Percentiles rank a stretch among this genome's conserved stretches.
Conservation (phyloP, 495 filamentous ascomycete species). For the Penicillium paxilli region DNA sequence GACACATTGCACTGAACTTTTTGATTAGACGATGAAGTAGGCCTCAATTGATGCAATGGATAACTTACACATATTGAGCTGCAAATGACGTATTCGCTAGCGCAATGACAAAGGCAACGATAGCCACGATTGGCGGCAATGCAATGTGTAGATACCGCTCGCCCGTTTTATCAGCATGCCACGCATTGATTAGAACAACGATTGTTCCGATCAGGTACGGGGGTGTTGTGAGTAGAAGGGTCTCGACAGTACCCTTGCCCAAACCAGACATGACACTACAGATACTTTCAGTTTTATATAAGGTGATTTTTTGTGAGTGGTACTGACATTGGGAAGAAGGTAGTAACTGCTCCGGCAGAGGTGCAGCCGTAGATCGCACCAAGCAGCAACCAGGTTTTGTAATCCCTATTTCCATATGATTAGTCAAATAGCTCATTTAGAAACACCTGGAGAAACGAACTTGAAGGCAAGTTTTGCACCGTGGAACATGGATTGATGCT, state of each 20-base stretch:
- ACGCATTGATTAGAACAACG: conserved; percentile 65
- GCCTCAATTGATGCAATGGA: neutral
- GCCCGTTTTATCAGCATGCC: conserved; percentile 71
- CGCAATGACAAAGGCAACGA: conserved; percentile 69
- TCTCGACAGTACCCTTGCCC: conserved; percentile 9
- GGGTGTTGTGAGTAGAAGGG: conserved; percentile 68
- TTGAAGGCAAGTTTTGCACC: conserved; percentile 64
- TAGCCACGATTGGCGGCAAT: conserved; percentile 61
- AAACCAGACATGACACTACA: conserved; percentile 16
- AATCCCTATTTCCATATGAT: conserved; percentile 37
- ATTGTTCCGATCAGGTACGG: conserved; percentile 69
- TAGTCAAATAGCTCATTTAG: neutral
- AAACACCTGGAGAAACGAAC: conserved; percentile 37
- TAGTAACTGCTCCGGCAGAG: conserved; percentile 65
- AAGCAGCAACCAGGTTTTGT: conserved; percentile 16
- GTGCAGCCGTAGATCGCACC: conserved; percentile 56
- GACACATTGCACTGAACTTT: conserved; percentile 13
- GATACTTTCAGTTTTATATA: neutral
- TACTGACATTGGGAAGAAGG: conserved; percentile 67
- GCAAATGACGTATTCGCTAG: conserved; percentile 46
- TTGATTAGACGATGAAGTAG: neutral
- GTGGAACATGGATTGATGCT: conserved; percentile 60
- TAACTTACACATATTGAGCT: conserved; percentile 26
- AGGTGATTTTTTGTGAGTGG: neutral
- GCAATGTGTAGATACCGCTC: conserved; percentile 74